phyloP scores from a whole-genome alignment of 345 rosid species.

The Ailanthus altissimus region DNA sequence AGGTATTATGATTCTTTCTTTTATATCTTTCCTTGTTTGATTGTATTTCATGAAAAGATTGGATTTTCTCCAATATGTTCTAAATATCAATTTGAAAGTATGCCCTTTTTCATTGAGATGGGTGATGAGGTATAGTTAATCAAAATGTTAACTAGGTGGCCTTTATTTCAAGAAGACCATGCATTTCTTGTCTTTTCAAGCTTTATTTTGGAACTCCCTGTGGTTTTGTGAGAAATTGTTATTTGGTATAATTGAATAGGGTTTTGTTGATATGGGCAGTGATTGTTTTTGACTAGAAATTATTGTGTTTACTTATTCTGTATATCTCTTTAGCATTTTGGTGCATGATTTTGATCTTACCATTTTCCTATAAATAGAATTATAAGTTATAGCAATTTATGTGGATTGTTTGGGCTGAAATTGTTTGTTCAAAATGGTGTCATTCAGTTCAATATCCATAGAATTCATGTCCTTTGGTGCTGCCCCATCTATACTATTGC shows the following conservation, averaged over 20 bases:
- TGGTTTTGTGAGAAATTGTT: neutral
- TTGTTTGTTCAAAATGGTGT: neutral
- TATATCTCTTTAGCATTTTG: neutral
- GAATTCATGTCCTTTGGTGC: neutral
- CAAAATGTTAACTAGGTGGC: neutral
- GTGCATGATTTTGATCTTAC: neutral
- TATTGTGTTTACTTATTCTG: neutral
- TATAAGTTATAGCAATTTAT: neutral
- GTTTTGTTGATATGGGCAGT: neutral
- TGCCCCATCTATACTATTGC: neutral
- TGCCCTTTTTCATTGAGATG: neutral
- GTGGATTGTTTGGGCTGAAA: neutral
- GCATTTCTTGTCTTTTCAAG: neutral
- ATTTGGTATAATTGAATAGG: neutral
- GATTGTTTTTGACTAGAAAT: neutral
- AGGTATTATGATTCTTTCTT: slow-evolving; percentile 40
- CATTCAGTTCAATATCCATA: neutral
- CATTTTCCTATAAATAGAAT: neutral
- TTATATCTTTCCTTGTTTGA: neutral
- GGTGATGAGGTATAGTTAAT: neutral
- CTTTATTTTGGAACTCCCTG: neutral
- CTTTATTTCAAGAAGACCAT: neutral
- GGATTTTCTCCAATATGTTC: neutral
- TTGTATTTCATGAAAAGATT: neutral
- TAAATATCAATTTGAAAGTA: neutral